These are phyloP conservation scores for Aureobasidium sp. DNA, from an alignment of 2,329 filamentous ascomycete genomes.

Conservation along the genomic window DNA sequence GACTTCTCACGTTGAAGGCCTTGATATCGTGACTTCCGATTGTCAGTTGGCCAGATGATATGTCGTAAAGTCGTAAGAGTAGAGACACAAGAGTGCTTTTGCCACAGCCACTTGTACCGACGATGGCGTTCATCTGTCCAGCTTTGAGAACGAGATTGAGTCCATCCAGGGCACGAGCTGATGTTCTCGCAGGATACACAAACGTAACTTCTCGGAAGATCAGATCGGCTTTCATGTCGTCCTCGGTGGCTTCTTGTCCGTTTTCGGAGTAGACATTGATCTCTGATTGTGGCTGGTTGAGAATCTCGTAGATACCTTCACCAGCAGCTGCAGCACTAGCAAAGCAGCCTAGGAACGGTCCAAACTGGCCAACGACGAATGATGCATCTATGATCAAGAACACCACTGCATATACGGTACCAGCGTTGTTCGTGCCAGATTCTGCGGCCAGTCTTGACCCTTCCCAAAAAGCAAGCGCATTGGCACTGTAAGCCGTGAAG, in stretches of 20 bases:
- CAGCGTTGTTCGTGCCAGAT: constrained; percentile 33
- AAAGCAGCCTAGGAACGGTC: constrained; percentile 54
- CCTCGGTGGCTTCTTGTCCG: constrained; percentile 17
- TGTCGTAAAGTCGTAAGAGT: constrained; percentile 37
- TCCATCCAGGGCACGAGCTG: constrained; percentile 33
- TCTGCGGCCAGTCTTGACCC: constrained; percentile 29
- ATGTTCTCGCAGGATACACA: constrained; percentile 39
- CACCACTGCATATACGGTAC: constrained; percentile 56
- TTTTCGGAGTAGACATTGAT: constrained; percentile 34
- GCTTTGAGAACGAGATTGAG: constrained; percentile 32
- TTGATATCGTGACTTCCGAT: constrained; percentile 36
- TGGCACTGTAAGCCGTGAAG: constrained; percentile 40
- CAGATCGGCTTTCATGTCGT: constrained; percentile 25
- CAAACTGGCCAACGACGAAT: constrained; percentile 56
- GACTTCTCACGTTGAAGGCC: constrained; percentile 28
- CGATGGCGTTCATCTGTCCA: constrained; percentile 39
- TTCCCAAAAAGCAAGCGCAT: constrained; percentile 41
- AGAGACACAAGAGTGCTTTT: constrained; percentile 41
- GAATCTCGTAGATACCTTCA: constrained; percentile 38
- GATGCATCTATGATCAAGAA: constrained; percentile 59
- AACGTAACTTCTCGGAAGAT: constrained; percentile 35
- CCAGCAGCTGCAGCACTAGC: constrained; percentile 48
- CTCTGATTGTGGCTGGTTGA: constrained; percentile 34
- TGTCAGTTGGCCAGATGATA: constrained; percentile 34
- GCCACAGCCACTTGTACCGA: constrained; percentile 39